These are phyloP conservation scores for Kitagawia praeruptora DNA, from an alignment of 129 eudicot species.

Conservation along the genomic window DNA sequence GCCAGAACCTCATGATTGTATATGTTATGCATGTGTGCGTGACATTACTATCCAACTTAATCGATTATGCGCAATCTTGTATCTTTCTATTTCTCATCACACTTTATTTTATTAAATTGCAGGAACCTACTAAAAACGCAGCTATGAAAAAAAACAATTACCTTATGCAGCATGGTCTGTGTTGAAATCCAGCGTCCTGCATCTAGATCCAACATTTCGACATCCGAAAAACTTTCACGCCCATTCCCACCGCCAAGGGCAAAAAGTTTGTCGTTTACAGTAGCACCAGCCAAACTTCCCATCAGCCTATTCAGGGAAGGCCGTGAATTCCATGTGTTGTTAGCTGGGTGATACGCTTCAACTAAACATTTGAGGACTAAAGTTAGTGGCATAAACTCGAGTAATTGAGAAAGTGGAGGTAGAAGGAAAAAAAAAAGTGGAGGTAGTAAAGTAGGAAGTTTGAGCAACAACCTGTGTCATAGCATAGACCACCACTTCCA, in stretches of 20 bases:
- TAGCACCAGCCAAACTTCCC: slow-evolving; percentile 74
- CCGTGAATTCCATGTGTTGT: slow-evolving; percentile 43
- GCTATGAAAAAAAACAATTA: slow-evolving; percentile 4
- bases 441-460: slow-evolving; percentile 5
- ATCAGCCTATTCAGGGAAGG: slow-evolving; percentile 45
- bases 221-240: slow-evolving; percentile 41
- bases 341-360: slow-evolving; percentile 54
- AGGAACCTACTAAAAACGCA: not conserved
- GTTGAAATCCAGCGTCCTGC: slow-evolving; percentile 60
- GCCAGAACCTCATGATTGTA: not conserved
- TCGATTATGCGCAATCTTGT: not conserved
- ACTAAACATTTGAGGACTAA: slow-evolving; percentile 27
- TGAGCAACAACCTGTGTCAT: slow-evolving; percentile 49
- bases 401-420: not conserved
- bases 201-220: slow-evolving; percentile 70
- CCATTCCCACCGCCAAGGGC: slow-evolving; percentile 81
- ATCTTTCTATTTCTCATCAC: not conserved
- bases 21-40: not conserved
- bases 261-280: slow-evolving; percentile 50
- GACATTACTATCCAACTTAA: not conserved
- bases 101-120: not conserved
- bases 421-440: not conserved
- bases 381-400: not conserved
- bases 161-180: slow-evolving; percentile 79
- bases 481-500: slow-evolving; percentile 53